These are phyloP conservation scores for Epichloe sibirici DNA, from an alignment of 2,329 filamentous ascomycete genomes.

Conservation along the genomic window DNA sequence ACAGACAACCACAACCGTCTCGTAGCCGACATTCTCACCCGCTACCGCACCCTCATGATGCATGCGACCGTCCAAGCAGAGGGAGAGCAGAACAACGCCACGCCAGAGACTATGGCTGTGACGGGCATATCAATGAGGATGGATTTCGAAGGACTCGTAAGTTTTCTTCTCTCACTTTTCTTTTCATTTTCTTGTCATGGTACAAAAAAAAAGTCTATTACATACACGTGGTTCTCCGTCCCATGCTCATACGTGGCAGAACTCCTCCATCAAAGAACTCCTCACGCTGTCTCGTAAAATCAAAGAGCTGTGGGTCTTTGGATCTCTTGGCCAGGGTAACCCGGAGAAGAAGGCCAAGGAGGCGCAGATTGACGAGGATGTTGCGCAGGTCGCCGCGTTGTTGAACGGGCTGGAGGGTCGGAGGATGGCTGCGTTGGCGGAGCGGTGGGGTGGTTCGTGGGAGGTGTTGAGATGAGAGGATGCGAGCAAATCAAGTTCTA, in stretches of 20 bases:
- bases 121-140: conserved; percentile 32
- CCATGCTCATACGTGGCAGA: conserved; percentile 13
- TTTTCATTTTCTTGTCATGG: neutral
- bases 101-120: conserved; percentile 29
- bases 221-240: too few relatives aligned
- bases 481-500: neutral
- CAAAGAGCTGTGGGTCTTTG: conserved; percentile 34
- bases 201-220: too few relatives aligned
- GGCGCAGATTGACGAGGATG: conserved; percentile 24
- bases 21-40: conserved; percentile 31
- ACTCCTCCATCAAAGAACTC: conserved; percentile 32
- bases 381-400: conserved; percentile 21
- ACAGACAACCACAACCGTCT: conserved; percentile 33
- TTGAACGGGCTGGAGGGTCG: conserved; percentile 23
- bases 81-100: conserved; percentile 25
- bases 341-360: conserved; percentile 23
- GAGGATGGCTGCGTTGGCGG: conserved; percentile 22
- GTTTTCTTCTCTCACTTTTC: neutral
- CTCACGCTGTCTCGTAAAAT: conserved; percentile 30
- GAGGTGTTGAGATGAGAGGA: conserved; percentile 15
- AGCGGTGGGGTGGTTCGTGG: conserved; percentile 25
- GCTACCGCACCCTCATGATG: conserved; percentile 31
- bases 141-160: conserved; percentile 31
- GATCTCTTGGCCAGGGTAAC: conserved; percentile 28
- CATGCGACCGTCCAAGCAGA: conserved; percentile 30